Evolutionary conservation across 129 eudicot genomes (phyloP), one percentile per base, ranked within the genome.

Genomic region (Logfia minima): DNA sequence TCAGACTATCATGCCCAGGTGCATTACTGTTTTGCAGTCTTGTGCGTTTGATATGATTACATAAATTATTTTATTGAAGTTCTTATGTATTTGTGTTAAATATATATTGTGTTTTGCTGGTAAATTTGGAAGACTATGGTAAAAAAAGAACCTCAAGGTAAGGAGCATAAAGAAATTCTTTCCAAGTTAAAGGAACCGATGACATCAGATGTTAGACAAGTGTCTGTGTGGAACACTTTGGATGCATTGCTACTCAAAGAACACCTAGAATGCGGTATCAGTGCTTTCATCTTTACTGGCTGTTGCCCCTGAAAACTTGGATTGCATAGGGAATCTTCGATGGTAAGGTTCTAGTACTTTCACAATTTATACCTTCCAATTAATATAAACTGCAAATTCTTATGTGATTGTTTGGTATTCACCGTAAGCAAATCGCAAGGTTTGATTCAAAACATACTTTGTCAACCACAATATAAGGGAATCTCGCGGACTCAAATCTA

Each of bases 1-100:
- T 83, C 97, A 94, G 86, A 87, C 89, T 82, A 94, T 67, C 97
- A 91, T 84, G 97, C 97, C 14, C 98, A 94, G 96, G 97, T 94
- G 66, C 53, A 62, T 62, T 41, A 37, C 70, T 31, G 10, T 24
- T 43, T 51, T 75, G 23, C 67, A 45, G 29, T 72, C 61, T 4
- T 63, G 4, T 24, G 37, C 37, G 6, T 34, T 34, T 4, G 6
- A 34, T 34, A 34, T 34, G 37, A 34, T n/a, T 56, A 29, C 32
- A 37, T 22, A 26, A n/a, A 35, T 2, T 66, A 31, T 55, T 24
- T 55, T 53, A n/a, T 29, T 52, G 64, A 24, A 56, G 53, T 52
- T 66, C 31, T 77, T 24, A 65, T 71, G 60, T 24, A 52, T 77
- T 53, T 66, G 41, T 34, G 24, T 14, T 55, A 17, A 72, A 28